A percentile compares a stretch with the other conserved stretches of the same genome.
These are phyloP conservation scores for Spirogloea muscicola DNA, from an alignment of 139 green algal species.

Conservation along the genomic window DNA sequence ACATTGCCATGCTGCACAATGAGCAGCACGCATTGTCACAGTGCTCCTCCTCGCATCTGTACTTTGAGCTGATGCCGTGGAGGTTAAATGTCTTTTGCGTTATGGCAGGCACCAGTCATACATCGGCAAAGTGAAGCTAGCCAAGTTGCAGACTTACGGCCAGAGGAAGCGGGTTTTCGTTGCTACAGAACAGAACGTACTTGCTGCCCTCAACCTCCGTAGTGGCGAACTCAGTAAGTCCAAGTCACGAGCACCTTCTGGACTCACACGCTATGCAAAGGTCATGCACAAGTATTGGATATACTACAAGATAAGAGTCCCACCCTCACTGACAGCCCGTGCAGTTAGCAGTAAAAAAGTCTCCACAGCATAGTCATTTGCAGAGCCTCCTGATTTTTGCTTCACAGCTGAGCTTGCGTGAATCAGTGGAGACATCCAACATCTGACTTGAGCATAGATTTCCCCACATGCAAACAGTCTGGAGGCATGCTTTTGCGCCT, in stretches of 20 bases:
- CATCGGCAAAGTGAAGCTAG: constrained; percentile 27
- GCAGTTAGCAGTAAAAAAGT: too few relatives aligned
- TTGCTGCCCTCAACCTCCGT: constrained; percentile 33
- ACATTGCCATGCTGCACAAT: constrained; percentile 3
- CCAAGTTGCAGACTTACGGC: constrained; percentile 16
- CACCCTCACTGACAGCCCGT: too few relatives aligned
- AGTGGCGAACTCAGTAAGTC: constrained; percentile 33
- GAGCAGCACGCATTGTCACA: background rate
- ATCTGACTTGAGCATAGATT: background rate
- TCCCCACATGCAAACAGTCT: background rate
- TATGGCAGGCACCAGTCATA: constrained; percentile 19
- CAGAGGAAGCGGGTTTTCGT: constrained; percentile 38
- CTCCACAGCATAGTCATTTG: background rate
- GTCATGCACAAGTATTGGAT: too few relatives aligned
- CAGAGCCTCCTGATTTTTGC: background rate
- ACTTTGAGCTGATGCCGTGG: background rate
- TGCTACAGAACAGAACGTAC: constrained; percentile 24
- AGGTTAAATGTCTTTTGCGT: constrained; percentile 14
- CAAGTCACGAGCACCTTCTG: too few relatives aligned
- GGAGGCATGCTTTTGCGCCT: background rate
- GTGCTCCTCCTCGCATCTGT: background rate
- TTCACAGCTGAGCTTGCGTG: too few relatives aligned
- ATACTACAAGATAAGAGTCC: too few relatives aligned
- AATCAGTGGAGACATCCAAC: too few relatives aligned
- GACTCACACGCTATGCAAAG: too few relatives aligned